Evolutionary conservation across 805 yeast genomes (phyloP).

Genomic region (Myxozyma sirexii): DNA sequence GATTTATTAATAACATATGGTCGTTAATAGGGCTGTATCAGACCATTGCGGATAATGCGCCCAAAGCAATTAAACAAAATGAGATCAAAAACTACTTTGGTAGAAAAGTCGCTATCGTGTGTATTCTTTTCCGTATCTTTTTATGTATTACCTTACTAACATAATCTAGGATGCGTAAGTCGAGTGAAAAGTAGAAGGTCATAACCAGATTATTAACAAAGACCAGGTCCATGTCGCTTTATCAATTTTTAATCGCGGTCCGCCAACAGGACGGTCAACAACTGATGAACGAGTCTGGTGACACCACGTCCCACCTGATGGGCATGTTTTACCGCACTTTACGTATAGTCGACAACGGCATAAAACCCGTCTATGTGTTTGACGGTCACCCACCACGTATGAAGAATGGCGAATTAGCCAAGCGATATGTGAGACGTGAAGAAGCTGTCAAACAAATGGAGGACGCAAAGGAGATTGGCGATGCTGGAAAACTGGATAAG

Average conservation of each 20-base stretch:
- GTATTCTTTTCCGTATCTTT: constrained; percentile 4
- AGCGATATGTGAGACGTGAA: constrained; percentile 76
- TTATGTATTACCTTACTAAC: neutral
- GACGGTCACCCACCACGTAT: constrained; percentile 97
- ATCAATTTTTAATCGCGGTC: constrained; percentile 94
- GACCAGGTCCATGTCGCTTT: constrained; percentile 88
- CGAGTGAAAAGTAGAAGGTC: too few relatives aligned
- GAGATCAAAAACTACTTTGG: constrained; percentile 89
- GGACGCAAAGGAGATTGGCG: constrained; percentile 76
- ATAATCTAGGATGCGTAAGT: constrained; percentile 39
- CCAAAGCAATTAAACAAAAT: constrained; percentile 70
- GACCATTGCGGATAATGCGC: constrained; percentile 86
- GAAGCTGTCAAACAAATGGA: constrained; percentile 78
- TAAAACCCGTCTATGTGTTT: constrained; percentile 94
- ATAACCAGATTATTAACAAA: too few relatives aligned
- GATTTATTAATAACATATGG: neutral
- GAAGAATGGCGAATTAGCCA: constrained; percentile 90
- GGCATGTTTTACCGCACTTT: constrained; percentile 96
- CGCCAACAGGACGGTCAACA: constrained; percentile 97
- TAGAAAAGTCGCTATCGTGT: constrained; percentile 88
- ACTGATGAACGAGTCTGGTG: constrained; percentile 84
- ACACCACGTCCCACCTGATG: constrained; percentile 89
- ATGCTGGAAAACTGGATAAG: constrained; percentile 71
- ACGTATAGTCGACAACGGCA: constrained; percentile 85
- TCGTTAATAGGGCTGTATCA: constrained; percentile 70